Percentiles rank a stretch among this genome's conserved stretches.
These are phyloP conservation scores for Tolypocladium cylindrosporum DNA, from an alignment of 2,329 filamentous ascomycete species.

Conservation along the genomic window DNA sequence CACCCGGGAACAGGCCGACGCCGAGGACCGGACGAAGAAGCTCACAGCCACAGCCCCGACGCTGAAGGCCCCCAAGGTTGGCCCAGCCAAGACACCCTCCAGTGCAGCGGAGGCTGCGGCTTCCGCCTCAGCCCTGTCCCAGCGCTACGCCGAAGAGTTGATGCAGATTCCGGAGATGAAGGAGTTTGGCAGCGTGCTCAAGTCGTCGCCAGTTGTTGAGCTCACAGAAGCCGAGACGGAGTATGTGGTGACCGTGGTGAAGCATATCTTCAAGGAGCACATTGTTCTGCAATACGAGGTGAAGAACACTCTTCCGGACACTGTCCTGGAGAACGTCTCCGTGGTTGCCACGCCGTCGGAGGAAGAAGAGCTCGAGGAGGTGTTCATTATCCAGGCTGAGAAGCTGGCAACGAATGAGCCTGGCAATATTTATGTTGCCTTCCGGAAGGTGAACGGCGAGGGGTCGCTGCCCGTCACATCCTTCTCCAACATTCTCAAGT, in stretches of 20 bases:
- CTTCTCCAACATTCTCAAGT: slow-evolving; percentile 91
- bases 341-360: slow-evolving; percentile 71
- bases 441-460: slow-evolving; percentile 73
- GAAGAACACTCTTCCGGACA: slow-evolving; percentile 92
- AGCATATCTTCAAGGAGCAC: slow-evolving; percentile 97
- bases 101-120: slow-evolving; percentile 66
- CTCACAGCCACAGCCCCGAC: slow-evolving; percentile 86
- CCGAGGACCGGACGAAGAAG: slow-evolving; percentile 95
- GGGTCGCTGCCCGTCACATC: slow-evolving; percentile 66
- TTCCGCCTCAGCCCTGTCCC: slow-evolving; percentile 67
- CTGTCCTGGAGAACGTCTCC: slow-evolving; percentile 81
- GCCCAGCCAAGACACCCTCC: slow-evolving; percentile 60
- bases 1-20: slow-evolving; percentile 89
- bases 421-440: slow-evolving; percentile 89
- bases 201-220: slow-evolving; percentile 77
- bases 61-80: slow-evolving; percentile 81
- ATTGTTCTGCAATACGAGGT: slow-evolving; percentile 93
- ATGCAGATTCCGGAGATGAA: slow-evolving; percentile 84
- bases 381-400: slow-evolving; percentile 86
- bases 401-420: slow-evolving; percentile 76
- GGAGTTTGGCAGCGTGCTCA: slow-evolving; percentile 81
- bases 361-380: slow-evolving; percentile 76
- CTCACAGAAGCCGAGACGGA: slow-evolving; percentile 96
- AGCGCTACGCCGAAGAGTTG: slow-evolving; percentile 83
- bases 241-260: slow-evolving; percentile 87